Base-by-base conservation (phyloP, 495 filamentous ascomycete genomes). In the Tuber magnatum region DNA sequence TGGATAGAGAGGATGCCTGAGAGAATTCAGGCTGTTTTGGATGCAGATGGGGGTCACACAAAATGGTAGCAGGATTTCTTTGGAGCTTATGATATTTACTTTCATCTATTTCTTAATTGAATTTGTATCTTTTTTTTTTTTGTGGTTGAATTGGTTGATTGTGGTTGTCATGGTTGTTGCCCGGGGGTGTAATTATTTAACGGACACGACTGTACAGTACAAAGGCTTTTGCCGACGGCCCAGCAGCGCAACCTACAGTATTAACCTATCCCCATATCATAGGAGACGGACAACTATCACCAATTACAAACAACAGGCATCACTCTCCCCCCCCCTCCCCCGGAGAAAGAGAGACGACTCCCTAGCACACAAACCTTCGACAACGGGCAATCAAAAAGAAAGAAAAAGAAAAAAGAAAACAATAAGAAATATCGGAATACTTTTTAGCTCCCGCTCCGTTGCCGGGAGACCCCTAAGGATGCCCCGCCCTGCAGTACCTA, bases 401-500 rank as follows among this genome's bases (percentile, higher is more conserved):
- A 8, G 14, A 10, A 14, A 65, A 18, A 32, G 39, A 35, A 65
- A 18, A 28, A 61, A 61, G 14, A 10, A n/a, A 61, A 28, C 51
- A 12, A 20, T 20, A 35, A 20, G 56, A 35, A 65, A 20, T 35
- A 32, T 65, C 56, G 24, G 22, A 51, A n/a, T 51, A 51, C 20
- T 51, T 14, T 65, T 7, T 65, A 65, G 28, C 70, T 65, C 28
- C 39, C 75, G 46, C 76, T 68, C 75, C 76, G 28, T 39, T 46
- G 68, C 68, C 46, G 68, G 48, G 71, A 68, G 73, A 32, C 56
- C 40, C 41, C 56, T 65, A 78, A 74, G 71, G 41, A 79, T 79
- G 77, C 77, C 77, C 77, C 76, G 77, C 71, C 73, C 77, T 44
- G 18, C 68, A 51, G 16, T 39, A 41, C 71, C 39, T n/a, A 28